These are phyloP conservation scores for Neopestalotiopsis clavispora DNA, from an alignment of 2,329 filamentous ascomycete species.

Conservation along the genomic window DNA sequence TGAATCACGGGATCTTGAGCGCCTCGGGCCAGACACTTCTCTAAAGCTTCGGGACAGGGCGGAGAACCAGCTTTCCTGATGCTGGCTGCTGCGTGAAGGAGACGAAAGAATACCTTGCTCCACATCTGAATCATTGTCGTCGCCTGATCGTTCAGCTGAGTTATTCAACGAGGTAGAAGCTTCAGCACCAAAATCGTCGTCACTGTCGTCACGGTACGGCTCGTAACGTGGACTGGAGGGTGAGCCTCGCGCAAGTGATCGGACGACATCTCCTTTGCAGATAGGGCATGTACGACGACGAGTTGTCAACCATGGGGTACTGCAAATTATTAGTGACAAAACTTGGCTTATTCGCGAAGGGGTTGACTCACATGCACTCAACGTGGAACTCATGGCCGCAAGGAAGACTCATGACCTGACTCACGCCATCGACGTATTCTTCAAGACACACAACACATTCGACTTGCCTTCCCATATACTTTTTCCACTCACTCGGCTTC, in stretches of 20 bases:
- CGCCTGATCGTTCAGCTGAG: constrained; percentile 16
- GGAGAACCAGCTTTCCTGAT: constrained; percentile 42
- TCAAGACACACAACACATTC: constrained; percentile 98
- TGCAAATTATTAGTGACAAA: constrained; percentile 44
- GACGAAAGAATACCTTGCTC: constrained; percentile 46
- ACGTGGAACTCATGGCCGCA: constrained; percentile 98
- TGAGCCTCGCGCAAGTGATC: constrained; percentile 62
- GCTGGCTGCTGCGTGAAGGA: constrained; percentile 26
- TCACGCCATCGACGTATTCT: constrained; percentile 94
- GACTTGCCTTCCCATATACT: constrained; percentile 71
- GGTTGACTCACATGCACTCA: constrained; percentile 81
- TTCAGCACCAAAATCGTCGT: constrained; percentile 40
- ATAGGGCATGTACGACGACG: constrained; percentile 96
- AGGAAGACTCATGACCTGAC: constrained; percentile 93
- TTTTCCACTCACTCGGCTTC: constrained; percentile 66
- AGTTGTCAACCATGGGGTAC: constrained; percentile 95
- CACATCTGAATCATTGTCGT: constrained; percentile 42
- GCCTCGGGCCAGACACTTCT: constrained; percentile 10
- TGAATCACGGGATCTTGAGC: constrained; percentile 9
- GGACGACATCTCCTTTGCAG: constrained; percentile 95
- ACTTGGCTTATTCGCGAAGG: neutral
- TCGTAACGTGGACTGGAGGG: constrained; percentile 59
- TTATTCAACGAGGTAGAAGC: constrained; percentile 27
- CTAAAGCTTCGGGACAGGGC: constrained; percentile 22
- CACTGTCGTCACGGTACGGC: constrained; percentile 58